Evolutionary conservation across 2,329 filamentous ascomycete species (phyloP), one percentile per base, ranked within the genome.

Genomic region (Paracoccidioides brasiliensis): DNA sequence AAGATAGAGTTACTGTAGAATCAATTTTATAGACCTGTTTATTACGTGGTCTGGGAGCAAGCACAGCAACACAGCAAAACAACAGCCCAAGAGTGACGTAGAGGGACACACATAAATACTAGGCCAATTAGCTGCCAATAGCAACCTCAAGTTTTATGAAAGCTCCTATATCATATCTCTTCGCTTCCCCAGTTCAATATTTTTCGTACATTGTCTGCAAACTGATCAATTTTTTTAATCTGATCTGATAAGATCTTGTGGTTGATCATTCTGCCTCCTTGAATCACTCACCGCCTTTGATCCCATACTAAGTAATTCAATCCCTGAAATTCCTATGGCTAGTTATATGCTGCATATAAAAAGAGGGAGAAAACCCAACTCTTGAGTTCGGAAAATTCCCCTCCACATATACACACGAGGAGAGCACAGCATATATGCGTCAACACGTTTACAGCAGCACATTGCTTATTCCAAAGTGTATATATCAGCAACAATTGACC

Each of bases 351-450:
- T 22, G 15, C 7, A 30, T 12, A 30, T 30, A 35, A 35, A 50
- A 10, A 49, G 22, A 22, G 22, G 37, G 37, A 8, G 15, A 28
- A 38, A 50, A 38, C 30, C 12, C 9, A 22, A 22, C 38, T 28
- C 38, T 7, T 28, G 14, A 15, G 15, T 48, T 51, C 49, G 3
- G 12, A 38, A 41, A 41, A 22, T 50, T 38, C 48, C n/a, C 35
- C 48, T 22, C 48, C 15, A 50, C 7, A 28, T 28, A 50, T 35
- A 40, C 15, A 30, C n/a, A 10, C 35, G 5, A 42, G n/a, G 37
- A 52, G 22, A 41, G 10, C 15, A 28, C 44, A 33, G 51, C 40
- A 41, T 56, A 54, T 50, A 60, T 60, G 58, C 58, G 54, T 55
- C 56, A 53, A 52, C 56, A 30, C 48, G 10, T 58, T 49, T 33